phyloP scores from a whole-genome alignment of 2,329 filamentous ascomycete genomes.

The Ceratocystis alfenasii region DNA sequence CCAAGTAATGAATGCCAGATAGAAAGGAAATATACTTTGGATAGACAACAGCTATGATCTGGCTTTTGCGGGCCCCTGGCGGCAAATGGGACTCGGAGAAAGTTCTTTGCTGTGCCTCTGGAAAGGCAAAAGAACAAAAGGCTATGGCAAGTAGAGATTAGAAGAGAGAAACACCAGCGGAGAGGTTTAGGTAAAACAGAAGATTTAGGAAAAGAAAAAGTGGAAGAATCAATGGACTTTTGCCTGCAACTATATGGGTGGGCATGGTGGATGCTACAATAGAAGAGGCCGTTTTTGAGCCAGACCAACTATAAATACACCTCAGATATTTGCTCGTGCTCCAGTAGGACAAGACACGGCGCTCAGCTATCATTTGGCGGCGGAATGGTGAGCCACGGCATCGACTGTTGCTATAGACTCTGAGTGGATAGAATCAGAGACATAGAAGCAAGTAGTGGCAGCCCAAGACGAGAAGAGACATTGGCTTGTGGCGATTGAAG shows the following conservation, averaged over 20 bases:
- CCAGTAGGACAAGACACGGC: neutral
- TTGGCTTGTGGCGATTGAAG: neutral
- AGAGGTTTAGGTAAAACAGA: neutral
- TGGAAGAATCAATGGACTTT: neutral
- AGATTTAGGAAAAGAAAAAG: neutral
- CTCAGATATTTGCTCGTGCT: neutral
- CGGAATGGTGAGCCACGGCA: neutral
- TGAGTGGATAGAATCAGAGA: neutral
- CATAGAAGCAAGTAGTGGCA: neutral
- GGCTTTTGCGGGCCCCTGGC: neutral
- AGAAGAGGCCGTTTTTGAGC: neutral
- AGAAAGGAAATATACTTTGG: neutral
- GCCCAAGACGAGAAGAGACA: neutral
- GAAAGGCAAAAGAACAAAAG: neutral
- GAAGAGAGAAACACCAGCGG: neutral
- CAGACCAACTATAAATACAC: neutral
- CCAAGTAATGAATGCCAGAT: neutral
- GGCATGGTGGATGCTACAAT: neutral
- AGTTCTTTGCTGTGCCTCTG: neutral
- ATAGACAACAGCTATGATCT: neutral
- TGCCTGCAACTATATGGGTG: neutral
- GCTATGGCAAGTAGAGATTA: neutral
- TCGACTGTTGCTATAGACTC: neutral
- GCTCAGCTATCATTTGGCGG: conserved; percentile 7
- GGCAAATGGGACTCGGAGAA: neutral